Conservation (phyloP, 2,329 filamentous ascomycete species). For the Calonectria pseudoturangicola region DNA sequence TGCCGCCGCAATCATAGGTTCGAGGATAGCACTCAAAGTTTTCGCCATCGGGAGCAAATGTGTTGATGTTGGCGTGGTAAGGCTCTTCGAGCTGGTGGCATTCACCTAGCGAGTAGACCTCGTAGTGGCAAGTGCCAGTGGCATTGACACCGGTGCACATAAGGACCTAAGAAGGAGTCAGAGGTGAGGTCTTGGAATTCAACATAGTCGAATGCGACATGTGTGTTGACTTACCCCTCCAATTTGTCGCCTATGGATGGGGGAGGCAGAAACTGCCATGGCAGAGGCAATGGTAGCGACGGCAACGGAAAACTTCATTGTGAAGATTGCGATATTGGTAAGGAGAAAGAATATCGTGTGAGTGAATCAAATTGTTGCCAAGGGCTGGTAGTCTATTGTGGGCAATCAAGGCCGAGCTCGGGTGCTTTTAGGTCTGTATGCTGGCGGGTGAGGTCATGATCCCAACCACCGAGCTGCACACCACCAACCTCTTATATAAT, state of each 20-base stretch:
- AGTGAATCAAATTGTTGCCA: conserved; percentile 42
- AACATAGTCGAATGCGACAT: not conserved
- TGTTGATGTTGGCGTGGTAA: conserved; percentile 65
- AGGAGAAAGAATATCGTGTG: not conserved
- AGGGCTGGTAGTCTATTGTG: conserved; percentile 40
- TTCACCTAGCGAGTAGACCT: conserved; percentile 64
- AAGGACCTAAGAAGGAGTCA: conserved; percentile 62
- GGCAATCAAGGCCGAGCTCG: conserved; percentile 19
- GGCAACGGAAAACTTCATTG: conserved; percentile 57
- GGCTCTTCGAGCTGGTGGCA: conserved; percentile 67
- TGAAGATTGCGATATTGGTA: conserved; percentile 18
- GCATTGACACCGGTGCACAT: conserved; percentile 71
- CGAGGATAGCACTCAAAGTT: conserved; percentile 69
- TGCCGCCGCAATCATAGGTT: conserved; percentile 62
- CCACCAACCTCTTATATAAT: conserved; percentile 51
- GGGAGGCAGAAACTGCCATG: conserved; percentile 52
- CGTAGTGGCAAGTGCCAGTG: conserved; percentile 67
- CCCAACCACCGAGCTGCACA: conserved; percentile 48
- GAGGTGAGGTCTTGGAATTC: conserved; percentile 26
- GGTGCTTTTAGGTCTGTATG: conserved; percentile 23
- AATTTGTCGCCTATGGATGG: conserved; percentile 63
- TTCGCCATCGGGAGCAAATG: conserved; percentile 71
- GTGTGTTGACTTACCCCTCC: conserved; percentile 66
- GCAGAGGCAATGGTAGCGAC: conserved; percentile 49
- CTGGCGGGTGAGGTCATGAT: conserved; percentile 12